Evolutionary conservation across 1,284 basidiomycete species (phyloP).

Genomic region (Stygiomarasmius scandens): DNA sequence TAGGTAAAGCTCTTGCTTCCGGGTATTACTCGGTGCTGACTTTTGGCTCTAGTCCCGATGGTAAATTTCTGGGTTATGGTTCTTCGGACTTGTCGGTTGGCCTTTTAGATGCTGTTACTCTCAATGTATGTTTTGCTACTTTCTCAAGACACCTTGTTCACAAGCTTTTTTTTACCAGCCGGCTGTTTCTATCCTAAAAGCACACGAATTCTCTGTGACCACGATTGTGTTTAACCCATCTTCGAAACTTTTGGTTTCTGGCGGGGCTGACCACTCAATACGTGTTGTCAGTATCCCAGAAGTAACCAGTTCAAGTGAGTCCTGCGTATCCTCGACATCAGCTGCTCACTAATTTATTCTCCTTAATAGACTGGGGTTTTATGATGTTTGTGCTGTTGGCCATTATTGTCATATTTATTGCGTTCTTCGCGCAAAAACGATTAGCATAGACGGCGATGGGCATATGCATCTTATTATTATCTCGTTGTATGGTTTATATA

Average conservation of each 20-base stretch:
- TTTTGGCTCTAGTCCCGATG: conserved; percentile 62
- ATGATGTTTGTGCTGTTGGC: conserved; percentile 24
- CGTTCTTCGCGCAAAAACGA: conserved; percentile 29
- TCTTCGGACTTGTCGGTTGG: conserved; percentile 88
- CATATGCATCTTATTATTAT: neutral
- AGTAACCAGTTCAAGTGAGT: conserved; percentile 57
- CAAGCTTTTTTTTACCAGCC: conserved; percentile 60
- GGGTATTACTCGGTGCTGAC: conserved; percentile 4
- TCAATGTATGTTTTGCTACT: conserved; percentile 61
- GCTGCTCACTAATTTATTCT: neutral
- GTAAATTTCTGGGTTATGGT: conserved; percentile 83
- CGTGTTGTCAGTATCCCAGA: conserved; percentile 80
- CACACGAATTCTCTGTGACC: conserved; percentile 95
- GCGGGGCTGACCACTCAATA: conserved; percentile 89
- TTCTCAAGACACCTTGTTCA: neutral
- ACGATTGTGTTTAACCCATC: conserved; percentile 86
- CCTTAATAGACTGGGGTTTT: conserved; percentile 13
- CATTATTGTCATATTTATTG: conserved; percentile 30
- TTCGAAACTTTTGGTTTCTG: conserved; percentile 84
- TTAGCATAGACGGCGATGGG: conserved; percentile 2
- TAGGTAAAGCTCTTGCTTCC: conserved; percentile 51
- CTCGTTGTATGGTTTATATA: neutral
- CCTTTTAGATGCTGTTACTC: conserved; percentile 78
- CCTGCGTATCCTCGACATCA: neutral
- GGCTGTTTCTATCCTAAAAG: conserved; percentile 84